Base-by-base conservation (phyloP, 192 early-diverging fungal species). In the Backusella morwellensis region DNA sequence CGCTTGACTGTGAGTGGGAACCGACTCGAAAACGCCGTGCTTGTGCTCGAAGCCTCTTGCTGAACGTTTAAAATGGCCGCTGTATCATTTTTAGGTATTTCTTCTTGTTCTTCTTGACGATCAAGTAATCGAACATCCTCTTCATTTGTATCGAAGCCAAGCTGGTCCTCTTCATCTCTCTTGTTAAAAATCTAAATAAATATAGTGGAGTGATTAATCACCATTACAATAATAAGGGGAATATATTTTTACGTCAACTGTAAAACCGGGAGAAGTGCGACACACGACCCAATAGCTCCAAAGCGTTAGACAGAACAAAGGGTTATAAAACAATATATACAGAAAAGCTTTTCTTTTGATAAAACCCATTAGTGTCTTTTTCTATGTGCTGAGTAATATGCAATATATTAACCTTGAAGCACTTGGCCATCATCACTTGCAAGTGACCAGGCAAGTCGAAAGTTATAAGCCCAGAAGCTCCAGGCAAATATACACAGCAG, bases 1-100 rank as follows among this genome's bases (percentile, higher is more conserved):
- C 78, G 42, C 66, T 83, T 83, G 0, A 83, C 82, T 23, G 72
- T 71, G 47, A 77, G 54, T n/a, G 67, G 56, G 9, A 19, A 4
- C 7, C 14, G 67, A 26, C 2, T n/a, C 35, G 42, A 17, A 11
- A n/a, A 35, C 19, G 21, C 38, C 38, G 9, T 15, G 12, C 29
- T 41, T 12, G 19, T 32, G 14, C 38, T 73, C 1, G 32, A 70
- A 23, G 34, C 21, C 2, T 42, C 23, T 44, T 66, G 70, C n/a
- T 69, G 47, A 19, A 34, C 11, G 36, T 32, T 35, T 56, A 67
- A 41, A 68, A 73, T 66, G 38, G 47, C 67, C 9, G 23, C 68
- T 35, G 40, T 42, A 23, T 35, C 41, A 15, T 29, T 23, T 12
- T 67, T 78, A 14, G n/a, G 21, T 12, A 15, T 66, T 17, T 50